These are phyloP conservation scores for Myriosclerotinia curreyana DNA, from an alignment of 2,329 filamentous ascomycete species.

Conservation along the genomic window DNA sequence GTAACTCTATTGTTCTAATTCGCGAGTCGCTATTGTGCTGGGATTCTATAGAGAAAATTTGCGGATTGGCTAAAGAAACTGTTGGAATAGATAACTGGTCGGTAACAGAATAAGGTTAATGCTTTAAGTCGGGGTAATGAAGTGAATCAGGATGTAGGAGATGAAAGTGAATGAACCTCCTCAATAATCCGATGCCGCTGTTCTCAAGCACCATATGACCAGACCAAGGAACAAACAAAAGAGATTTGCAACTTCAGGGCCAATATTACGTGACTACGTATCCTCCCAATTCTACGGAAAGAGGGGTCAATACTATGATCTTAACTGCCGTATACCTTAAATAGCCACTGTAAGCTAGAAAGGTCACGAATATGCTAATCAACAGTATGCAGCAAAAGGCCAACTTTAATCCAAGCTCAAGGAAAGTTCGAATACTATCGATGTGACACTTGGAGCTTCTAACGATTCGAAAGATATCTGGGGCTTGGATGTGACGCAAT, in stretches of 20 bases:
- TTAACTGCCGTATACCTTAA: neutral
- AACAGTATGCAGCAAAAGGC: neutral
- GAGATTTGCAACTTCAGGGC: neutral
- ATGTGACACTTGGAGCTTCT: neutral
- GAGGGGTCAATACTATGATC: neutral
- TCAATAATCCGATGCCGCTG: neutral
- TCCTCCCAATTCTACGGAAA: neutral
- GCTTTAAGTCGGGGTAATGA: neutral
- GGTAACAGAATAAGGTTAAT: neutral
- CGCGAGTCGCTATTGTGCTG: neutral
- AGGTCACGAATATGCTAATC: neutral
- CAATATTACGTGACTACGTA: neutral
- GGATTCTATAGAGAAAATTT: neutral
- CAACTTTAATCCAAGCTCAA: neutral
- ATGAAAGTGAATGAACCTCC: slow-evolving; percentile 14
- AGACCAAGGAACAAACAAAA: neutral
- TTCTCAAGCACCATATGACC: neutral
- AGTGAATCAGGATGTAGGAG: slow-evolving; percentile 3
- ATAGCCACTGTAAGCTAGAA: neutral
- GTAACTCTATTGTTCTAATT: neutral
- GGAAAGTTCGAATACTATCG: neutral
- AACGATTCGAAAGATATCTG: neutral
- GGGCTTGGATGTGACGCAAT: neutral
- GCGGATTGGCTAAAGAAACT: neutral
- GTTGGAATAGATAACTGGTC: neutral